These are phyloP conservation scores for Leccinum incarnatum DNA, from an alignment of 768 basidiomycete species.

Conservation along the genomic window DNA sequence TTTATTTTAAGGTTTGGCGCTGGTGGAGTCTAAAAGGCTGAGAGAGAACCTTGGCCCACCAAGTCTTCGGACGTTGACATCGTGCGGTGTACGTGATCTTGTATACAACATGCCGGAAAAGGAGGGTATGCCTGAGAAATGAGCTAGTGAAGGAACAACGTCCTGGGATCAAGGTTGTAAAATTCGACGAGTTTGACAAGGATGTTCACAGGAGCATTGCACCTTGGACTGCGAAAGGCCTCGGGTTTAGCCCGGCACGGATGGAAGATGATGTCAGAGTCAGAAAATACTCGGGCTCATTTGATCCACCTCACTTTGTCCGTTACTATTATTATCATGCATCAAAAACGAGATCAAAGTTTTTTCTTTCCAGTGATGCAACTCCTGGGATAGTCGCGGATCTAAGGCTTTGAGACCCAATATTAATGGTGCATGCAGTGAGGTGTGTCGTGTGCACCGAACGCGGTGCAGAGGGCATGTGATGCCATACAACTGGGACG, in stretches of 20 bases:
- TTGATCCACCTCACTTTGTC: not conserved
- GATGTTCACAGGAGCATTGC: slow-evolving; percentile 13
- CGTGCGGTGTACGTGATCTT: slow-evolving; percentile 28
- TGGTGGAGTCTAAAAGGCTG: slow-evolving; percentile 26
- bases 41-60: slow-evolving; percentile 13
- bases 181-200: not conserved
- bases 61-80: slow-evolving; percentile 9
- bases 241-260: slow-evolving; percentile 18
- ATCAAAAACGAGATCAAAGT: not conserved
- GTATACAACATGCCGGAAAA: slow-evolving; percentile 15
- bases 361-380: slow-evolving; percentile 13
- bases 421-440: slow-evolving; percentile 1
- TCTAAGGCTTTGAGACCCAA: slow-evolving; percentile 5
- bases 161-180: slow-evolving; percentile 12
- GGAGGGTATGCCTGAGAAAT: slow-evolving; percentile 27
- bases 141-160: not conserved
- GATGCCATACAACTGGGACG: slow-evolving; percentile 18
- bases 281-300: slow-evolving; percentile 13
- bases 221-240: slow-evolving; percentile 20
- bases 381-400: slow-evolving; percentile 2
- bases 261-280: slow-evolving; percentile 20
- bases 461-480: slow-evolving; percentile 20
- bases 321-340: not conserved
- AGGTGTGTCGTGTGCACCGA: not conserved
- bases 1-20: slow-evolving; percentile 9